A percentile compares a stretch with the other conserved stretches of the same genome.
phyloP scores from a whole-genome alignment of 2,329 filamentous ascomycete genomes.

The Ceratocystis albifundus region DNA sequence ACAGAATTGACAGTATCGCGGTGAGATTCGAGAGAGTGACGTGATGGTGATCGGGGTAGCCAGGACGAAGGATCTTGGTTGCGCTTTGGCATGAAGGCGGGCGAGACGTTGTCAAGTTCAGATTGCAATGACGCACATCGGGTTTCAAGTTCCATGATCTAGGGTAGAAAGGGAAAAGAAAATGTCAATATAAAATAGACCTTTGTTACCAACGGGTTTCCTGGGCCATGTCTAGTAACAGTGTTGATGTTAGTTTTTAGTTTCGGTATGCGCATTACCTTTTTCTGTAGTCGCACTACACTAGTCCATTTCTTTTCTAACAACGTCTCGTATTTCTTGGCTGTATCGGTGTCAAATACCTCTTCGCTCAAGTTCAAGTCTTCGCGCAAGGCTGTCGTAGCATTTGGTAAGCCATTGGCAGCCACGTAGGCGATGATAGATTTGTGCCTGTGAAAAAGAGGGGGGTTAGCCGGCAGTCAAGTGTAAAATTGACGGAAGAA shows the following conservation, averaged over 20 bases:
- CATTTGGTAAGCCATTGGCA: conserved; percentile 58
- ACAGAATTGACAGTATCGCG: conserved; percentile 72
- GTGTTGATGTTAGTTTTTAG: background rate
- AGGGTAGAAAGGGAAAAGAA: conserved; percentile 15
- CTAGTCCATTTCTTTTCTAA: conserved; percentile 99
- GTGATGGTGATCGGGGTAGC: conserved; percentile 72
- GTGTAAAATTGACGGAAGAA: conserved; percentile 12
- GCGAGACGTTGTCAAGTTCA: conserved; percentile 76
- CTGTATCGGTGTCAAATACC: conserved; percentile 63
- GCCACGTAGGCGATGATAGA: conserved; percentile 82
- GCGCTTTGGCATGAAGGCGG: conserved; percentile 58
- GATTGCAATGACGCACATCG: conserved; percentile 60
- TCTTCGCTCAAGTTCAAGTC: conserved; percentile 63
- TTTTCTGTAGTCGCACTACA: conserved; percentile 87
- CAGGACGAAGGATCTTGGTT: conserved; percentile 77
- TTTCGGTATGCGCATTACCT: conserved; percentile 42
- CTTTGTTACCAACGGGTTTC: conserved; percentile 4
- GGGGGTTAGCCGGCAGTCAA: conserved; percentile 18
- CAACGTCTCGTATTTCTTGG: conserved; percentile 88
- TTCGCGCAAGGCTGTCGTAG: conserved; percentile 59
- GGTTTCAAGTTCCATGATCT: conserved; percentile 91
- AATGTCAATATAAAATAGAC: background rate
- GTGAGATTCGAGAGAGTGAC: conserved; percentile 75
- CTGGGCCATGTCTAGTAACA: conserved; percentile 21
- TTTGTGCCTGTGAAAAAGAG: conserved; percentile 56